A percentile compares a stretch with the other conserved stretches of the same genome.
Conservation (phyloP, 1,284 basidiomycete species). For the Ustilago trichophora region DNA sequence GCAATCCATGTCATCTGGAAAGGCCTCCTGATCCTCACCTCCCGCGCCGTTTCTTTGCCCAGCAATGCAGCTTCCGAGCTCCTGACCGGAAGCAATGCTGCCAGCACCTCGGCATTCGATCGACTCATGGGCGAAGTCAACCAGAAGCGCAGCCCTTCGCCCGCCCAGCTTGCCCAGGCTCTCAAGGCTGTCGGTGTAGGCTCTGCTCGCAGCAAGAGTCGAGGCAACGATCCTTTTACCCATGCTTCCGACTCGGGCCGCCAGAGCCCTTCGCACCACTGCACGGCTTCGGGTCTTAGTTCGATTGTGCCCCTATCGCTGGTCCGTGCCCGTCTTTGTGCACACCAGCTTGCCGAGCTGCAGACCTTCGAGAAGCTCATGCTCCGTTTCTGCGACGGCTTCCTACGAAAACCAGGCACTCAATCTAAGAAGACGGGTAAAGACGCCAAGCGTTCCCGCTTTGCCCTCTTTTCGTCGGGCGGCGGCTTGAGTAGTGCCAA, state of each 20-base stretch:
- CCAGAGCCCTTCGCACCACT: constrained; percentile 28
- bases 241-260: constrained; percentile 30
- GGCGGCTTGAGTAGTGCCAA: constrained; percentile 13
- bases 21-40: constrained; percentile 58
- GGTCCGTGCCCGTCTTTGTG: constrained; percentile 50
- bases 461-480: constrained; percentile 37
- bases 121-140: constrained; percentile 42
- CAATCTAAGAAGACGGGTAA: constrained; percentile 33
- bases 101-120: constrained; percentile 37
- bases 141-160: constrained; percentile 52
- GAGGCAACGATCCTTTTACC: constrained; percentile 15
- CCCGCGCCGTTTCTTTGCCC: constrained; percentile 48
- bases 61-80: constrained; percentile 30
- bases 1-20: constrained; percentile 65
- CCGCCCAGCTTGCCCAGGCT: constrained; percentile 51
- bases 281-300: constrained; percentile 10
- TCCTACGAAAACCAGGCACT: constrained; percentile 44
- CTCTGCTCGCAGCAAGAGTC: constrained; percentile 34
- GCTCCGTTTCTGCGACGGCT: constrained; percentile 56
- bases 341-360: constrained; percentile 57
- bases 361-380: constrained; percentile 63
- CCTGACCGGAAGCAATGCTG: constrained; percentile 32
- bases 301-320: constrained; percentile 32
- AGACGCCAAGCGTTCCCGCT: constrained; percentile 31
- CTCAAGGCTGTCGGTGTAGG: constrained; percentile 56